phyloP scores from a whole-genome alignment of 2,329 filamentous ascomycete genomes.

The Cladosporium phlei region DNA sequence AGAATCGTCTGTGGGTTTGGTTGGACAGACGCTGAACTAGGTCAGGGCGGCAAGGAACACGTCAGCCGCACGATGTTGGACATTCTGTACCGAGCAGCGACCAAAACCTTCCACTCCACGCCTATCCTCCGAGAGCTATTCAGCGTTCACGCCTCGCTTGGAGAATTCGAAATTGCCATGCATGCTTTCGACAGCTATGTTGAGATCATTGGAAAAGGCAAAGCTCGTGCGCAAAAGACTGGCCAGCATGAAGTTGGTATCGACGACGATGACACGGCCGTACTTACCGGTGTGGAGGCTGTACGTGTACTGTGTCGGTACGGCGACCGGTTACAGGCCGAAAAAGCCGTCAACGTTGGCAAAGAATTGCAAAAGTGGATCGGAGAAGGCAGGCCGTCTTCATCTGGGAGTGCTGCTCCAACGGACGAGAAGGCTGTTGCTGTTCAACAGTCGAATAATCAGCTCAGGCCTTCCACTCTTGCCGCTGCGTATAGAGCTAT shows the following conservation, averaged over 20 bases:
- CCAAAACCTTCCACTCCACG: slow-evolving; percentile 93
- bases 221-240: slow-evolving; percentile 73
- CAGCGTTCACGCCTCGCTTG: slow-evolving; percentile 76
- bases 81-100: slow-evolving; percentile 82
- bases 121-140: slow-evolving; percentile 82
- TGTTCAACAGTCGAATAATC: not conserved
- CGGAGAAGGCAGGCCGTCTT: slow-evolving; percentile 49
- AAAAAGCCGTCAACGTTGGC: slow-evolving; percentile 71
- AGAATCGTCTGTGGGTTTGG: slow-evolving; percentile 68
- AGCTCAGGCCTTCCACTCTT: slow-evolving; percentile 58
- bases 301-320: slow-evolving; percentile 79
- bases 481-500: slow-evolving; percentile 77
- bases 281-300: slow-evolving; percentile 75
- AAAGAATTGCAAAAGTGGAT: slow-evolving; percentile 71
- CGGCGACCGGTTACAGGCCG: slow-evolving; percentile 66
- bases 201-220: slow-evolving; percentile 79
- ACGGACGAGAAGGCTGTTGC: slow-evolving; percentile 23
- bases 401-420: slow-evolving; percentile 14
- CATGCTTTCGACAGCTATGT: slow-evolving; percentile 90
- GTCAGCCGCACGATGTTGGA: slow-evolving; percentile 73
- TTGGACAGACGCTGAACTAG: slow-evolving; percentile 78
- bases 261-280: slow-evolving; percentile 70
- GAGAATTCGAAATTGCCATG: slow-evolving; percentile 87
- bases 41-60: slow-evolving; percentile 70
- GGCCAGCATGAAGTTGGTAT: slow-evolving; percentile 65